A percentile compares a stretch with the other conserved stretches of the same genome.
Evolutionary conservation across 2,329 filamentous ascomycete species (phyloP).

Genomic region (Xenoacremonium recifei): DNA sequence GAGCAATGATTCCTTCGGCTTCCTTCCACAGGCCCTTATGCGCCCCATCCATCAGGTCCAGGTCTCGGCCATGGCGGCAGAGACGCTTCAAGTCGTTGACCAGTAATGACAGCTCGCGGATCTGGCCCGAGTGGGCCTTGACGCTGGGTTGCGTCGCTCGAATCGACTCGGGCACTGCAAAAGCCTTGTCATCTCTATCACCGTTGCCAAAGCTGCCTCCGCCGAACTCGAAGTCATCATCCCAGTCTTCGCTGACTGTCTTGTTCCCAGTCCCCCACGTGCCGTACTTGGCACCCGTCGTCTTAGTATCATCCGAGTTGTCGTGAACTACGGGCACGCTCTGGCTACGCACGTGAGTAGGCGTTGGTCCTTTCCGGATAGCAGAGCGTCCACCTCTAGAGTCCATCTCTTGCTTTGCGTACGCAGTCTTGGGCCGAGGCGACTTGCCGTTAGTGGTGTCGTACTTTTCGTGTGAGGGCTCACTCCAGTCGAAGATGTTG

Average conservation of each 20-base stretch:
- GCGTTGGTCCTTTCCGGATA: constrained; percentile 66
- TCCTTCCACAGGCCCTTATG: constrained; percentile 70
- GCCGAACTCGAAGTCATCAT: constrained; percentile 82
- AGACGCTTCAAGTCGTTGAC: constrained; percentile 83
- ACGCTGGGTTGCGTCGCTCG: constrained; percentile 80
- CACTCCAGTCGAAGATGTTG: constrained; percentile 78
- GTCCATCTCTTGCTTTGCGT: constrained; percentile 72
- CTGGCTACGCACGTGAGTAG: constrained; percentile 73
- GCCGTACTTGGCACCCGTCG: constrained; percentile 67
- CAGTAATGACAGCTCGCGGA: constrained; percentile 75
- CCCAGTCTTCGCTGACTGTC: constrained; percentile 82
- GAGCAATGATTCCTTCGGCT: constrained; percentile 81
- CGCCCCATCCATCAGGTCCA: constrained; percentile 62
- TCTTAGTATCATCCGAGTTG: constrained; percentile 52
- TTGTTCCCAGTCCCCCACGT: constrained; percentile 82
- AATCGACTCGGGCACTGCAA: constrained; percentile 68
- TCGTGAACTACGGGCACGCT: constrained; percentile 76
- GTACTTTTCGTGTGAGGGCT: constrained; percentile 62
- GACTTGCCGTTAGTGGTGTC: constrained; percentile 56
- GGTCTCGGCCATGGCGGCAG: constrained; percentile 65
- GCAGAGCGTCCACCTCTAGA: constrained; percentile 66
- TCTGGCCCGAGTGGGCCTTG: constrained; percentile 78
- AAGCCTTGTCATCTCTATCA: constrained; percentile 32
- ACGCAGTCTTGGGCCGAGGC: constrained; percentile 70
- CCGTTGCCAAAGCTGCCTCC: constrained; percentile 39